These are phyloP conservation scores for Fusarium sp. DNA, from an alignment of 2,329 filamentous ascomycete genomes.

Conservation along the genomic window DNA sequence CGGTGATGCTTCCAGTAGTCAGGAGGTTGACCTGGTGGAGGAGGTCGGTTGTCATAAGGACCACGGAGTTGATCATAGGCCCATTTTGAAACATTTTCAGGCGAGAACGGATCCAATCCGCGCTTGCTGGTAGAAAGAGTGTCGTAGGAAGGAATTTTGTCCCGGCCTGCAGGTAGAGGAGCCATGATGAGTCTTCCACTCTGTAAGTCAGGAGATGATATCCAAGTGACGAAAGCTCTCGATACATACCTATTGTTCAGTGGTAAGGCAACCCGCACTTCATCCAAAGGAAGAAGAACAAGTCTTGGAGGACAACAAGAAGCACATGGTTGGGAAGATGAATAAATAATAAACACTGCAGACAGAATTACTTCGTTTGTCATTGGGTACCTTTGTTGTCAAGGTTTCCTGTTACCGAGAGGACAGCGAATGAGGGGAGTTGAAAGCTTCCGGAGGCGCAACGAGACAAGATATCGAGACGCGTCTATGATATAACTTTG, in stretches of 20 bases:
- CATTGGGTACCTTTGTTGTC: background rate
- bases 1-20: background rate
- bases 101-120: too few species aligned
- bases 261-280: background rate
- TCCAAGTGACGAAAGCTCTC: background rate
- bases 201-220: background rate
- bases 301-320: background rate
- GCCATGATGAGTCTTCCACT: background rate
- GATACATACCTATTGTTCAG: background rate
- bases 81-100: background rate
- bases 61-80: background rate
- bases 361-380: accelerated
- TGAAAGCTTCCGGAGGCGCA: background rate
- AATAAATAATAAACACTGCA: background rate
- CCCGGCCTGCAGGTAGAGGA: background rate
- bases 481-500: background rate
- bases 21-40: background rate
- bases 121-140: background rate
- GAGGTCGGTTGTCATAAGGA: background rate
- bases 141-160: background rate
- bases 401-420: background rate
- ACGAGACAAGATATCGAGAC: background rate
- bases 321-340: background rate
- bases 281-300: background rate
- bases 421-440: background rate